phyloP scores from a whole-genome alignment of 2,329 filamentous ascomycete genomes.

The Ampelomyces quisqualis region DNA sequence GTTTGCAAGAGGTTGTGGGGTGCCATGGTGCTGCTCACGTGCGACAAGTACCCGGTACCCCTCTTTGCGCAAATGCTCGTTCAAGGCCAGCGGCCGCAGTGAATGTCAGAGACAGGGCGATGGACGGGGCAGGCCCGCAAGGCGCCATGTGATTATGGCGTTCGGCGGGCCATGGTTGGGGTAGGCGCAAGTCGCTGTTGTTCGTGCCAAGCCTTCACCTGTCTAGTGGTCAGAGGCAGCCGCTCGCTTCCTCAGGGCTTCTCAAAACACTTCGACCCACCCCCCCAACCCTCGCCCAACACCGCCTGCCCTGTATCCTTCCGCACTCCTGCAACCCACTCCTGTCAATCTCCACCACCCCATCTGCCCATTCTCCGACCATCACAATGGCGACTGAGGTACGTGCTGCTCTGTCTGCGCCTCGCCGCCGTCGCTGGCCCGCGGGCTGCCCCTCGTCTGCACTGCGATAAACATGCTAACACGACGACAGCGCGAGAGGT shows the following conservation, averaged over 20 bases:
- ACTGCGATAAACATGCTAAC: constrained; percentile 42
- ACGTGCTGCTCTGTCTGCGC: constrained; percentile 47
- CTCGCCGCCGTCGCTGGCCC: constrained; percentile 39
- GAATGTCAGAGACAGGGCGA: background rate
- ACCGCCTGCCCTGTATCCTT: constrained; percentile 26
- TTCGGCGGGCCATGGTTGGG: constrained; percentile 18
- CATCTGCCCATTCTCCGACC: constrained; percentile 19
- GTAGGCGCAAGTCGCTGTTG: constrained; percentile 28
- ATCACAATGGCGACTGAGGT: constrained; percentile 64
- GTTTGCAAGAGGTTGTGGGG: constrained; percentile 3
- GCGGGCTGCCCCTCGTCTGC: constrained; percentile 43
- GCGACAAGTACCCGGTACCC: constrained; percentile 16
- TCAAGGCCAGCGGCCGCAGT: background rate
- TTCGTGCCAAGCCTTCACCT: constrained; percentile 12
- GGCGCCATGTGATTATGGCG: constrained; percentile 20
- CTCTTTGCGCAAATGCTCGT: constrained; percentile 6
- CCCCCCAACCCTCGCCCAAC: constrained; percentile 25
- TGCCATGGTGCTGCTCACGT: constrained; percentile 15
- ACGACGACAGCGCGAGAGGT: constrained; percentile 52
- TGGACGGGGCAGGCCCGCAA: constrained; percentile 1
- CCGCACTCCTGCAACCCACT: constrained; percentile 25
- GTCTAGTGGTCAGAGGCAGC: constrained; percentile 25
- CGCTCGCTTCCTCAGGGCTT: constrained; percentile 27
- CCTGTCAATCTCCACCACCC: constrained; percentile 14
- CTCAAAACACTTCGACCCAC: constrained; percentile 33